Conservation (phyloP, 148 eudicot genomes). For the Rhododendron vialii region DNA sequence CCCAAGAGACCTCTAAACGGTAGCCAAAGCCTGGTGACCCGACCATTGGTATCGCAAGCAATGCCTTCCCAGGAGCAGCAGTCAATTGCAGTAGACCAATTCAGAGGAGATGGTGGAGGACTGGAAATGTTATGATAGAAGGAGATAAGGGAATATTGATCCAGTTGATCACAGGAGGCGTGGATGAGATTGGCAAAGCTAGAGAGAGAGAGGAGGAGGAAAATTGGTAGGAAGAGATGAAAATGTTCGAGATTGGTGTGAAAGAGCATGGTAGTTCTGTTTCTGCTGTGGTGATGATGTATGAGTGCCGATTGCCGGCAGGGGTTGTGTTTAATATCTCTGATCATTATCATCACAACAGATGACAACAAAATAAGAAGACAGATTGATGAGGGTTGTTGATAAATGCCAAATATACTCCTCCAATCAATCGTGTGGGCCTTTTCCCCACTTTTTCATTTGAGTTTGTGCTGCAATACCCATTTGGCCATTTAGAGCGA, state of each 20-base stretch:
- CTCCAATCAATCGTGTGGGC: slow-evolving; percentile 50
- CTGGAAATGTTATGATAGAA: slow-evolving; percentile 33
- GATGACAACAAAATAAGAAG: slow-evolving; percentile 22
- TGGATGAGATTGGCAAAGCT: slow-evolving; percentile 25
- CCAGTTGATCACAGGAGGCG: slow-evolving; percentile 39
- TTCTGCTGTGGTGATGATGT: not conserved
- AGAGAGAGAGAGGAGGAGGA: slow-evolving; percentile 12
- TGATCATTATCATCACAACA: slow-evolving; percentile 27
- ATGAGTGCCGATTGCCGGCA: slow-evolving; percentile 11
- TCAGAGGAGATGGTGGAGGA: slow-evolving; percentile 26
- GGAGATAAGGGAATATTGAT: slow-evolving; percentile 44
- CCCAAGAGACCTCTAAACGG: slow-evolving; percentile 55
- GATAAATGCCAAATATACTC: slow-evolving; percentile 16
- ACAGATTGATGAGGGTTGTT: slow-evolving; percentile 16
- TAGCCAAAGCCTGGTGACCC: slow-evolving; percentile 42
- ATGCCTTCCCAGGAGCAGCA: slow-evolving; percentile 87
- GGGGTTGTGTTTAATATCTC: slow-evolving; percentile 13
- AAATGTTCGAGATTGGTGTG: slow-evolving; percentile 11
- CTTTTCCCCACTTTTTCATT: slow-evolving; percentile 30
- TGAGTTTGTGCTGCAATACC: slow-evolving; percentile 25
- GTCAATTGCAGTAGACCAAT: slow-evolving; percentile 48
- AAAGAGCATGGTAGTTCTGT: slow-evolving; percentile 40
- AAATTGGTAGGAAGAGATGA: slow-evolving; percentile 1
- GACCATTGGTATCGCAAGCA: slow-evolving; percentile 38
- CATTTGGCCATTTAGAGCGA: not conserved